These are phyloP conservation scores for Yarrowia osloensis DNA, from an alignment of 805 yeast species.

Conservation along the genomic window DNA sequence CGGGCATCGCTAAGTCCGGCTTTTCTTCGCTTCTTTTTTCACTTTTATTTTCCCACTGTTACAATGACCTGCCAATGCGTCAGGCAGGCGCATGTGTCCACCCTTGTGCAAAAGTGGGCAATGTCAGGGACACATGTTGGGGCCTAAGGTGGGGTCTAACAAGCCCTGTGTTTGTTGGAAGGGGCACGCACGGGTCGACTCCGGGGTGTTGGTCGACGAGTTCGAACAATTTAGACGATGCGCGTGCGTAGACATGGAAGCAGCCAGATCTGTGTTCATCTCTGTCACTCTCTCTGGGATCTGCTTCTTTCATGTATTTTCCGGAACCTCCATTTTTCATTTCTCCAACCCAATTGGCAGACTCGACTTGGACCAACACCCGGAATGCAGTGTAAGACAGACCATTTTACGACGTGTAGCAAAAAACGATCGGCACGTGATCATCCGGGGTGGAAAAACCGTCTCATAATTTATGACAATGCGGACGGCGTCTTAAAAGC, in stretches of 20 bases:
- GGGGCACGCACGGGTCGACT: neutral
- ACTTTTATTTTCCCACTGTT: neutral
- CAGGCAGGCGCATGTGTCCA: neutral
- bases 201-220: too few species aligned
- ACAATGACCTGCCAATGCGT: slow-evolving; percentile 8
- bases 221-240: too few species aligned
- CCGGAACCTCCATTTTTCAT: neutral
- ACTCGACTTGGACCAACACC: neutral
- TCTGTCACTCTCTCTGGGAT: too few species aligned
- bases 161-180: neutral
- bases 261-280: neutral
- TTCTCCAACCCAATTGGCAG: neutral
- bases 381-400: neutral
- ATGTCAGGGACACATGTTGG: neutral
- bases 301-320: neutral
- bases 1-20: neutral
- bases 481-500: neutral
- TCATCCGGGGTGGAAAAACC: neutral
- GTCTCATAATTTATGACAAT: neutral
- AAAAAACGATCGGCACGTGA: neutral
- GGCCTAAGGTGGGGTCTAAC: neutral
- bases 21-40: neutral
- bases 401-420: neutral
- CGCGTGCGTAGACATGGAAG: neutral
- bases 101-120: slow-evolving; percentile 3